Evolutionary conservation across 2,329 filamentous ascomycete species (phyloP).

Genomic region (Fusarium cyanostomum): DNA sequence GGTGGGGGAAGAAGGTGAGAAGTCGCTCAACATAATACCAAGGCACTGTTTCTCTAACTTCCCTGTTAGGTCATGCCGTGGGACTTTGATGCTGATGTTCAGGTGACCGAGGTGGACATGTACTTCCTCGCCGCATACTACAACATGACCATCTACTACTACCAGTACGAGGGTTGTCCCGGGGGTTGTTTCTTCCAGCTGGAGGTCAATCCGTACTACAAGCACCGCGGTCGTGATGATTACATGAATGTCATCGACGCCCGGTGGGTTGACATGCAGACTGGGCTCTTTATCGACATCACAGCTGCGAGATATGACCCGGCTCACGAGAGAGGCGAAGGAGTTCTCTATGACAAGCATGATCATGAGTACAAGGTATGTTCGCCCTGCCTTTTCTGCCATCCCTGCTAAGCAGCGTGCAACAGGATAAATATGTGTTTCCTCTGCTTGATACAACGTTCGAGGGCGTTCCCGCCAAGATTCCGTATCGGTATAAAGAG

Average conservation of each 20-base stretch:
- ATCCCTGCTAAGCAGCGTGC: neutral
- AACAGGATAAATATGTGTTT: conserved; percentile 67
- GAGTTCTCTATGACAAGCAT: conserved; percentile 61
- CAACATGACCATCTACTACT: conserved; percentile 66
- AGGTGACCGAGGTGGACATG: conserved; percentile 74
- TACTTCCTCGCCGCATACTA: conserved; percentile 71
- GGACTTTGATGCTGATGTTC: conserved; percentile 81
- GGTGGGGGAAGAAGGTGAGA: conserved; percentile 73
- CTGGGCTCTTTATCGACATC: conserved; percentile 61
- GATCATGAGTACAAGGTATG: conserved; percentile 60
- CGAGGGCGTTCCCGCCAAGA: conserved; percentile 71
- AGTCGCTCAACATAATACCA: neutral
- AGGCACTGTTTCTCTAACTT: conserved; percentile 3
- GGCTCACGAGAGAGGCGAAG: conserved; percentile 53
- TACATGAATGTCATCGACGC: conserved; percentile 57
- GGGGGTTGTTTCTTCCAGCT: conserved; percentile 57
- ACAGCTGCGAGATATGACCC: conserved; percentile 60
- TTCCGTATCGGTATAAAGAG: conserved; percentile 70
- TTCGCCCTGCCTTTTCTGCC: neutral
- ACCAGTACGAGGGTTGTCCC: conserved; percentile 50
- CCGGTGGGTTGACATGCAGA: conserved; percentile 59
- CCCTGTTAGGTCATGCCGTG: conserved; percentile 72
- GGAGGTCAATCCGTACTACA: conserved; percentile 58
- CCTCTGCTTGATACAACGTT: conserved; percentile 75
- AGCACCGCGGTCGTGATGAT: conserved; percentile 51